Conservation (phyloP, 208 protist species). For the Trichomonas gallinae region DNA sequence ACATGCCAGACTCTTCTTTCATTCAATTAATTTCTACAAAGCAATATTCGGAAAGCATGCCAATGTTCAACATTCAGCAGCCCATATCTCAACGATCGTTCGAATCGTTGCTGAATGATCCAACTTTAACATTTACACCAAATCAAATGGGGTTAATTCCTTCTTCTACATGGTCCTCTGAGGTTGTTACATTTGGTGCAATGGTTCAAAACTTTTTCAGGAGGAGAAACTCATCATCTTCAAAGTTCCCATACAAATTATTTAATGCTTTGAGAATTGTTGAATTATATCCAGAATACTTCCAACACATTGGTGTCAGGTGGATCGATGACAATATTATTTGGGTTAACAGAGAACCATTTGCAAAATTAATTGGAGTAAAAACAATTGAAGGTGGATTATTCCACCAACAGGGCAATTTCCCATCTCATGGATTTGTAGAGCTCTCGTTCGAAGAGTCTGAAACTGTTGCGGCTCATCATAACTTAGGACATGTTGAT, state of each 20-base stretch:
- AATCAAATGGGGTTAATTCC: neutral
- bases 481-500: neutral
- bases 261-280: neutral
- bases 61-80: neutral
- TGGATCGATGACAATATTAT: neutral
- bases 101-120: neutral
- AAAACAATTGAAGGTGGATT: neutral
- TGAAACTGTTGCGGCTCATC: neutral
- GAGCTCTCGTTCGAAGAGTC: neutral
- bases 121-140: neutral
- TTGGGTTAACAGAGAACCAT: neutral
- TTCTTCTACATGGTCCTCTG: neutral
- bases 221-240: neutral
- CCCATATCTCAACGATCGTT: neutral
- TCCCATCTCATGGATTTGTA: neutral
- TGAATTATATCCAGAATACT: neutral
- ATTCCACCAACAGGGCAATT: neutral
- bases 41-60: neutral
- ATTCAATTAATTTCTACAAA: neutral
- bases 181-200: neutral
- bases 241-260: neutral
- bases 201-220: neutral
- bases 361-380: neutral
- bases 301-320: neutral
- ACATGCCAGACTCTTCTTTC: neutral